Percentiles rank a stretch among this genome's conserved stretches.
phyloP scores from a whole-genome alignment of 2,329 filamentous ascomycete species.

The Arachnopeziza araneosa region DNA sequence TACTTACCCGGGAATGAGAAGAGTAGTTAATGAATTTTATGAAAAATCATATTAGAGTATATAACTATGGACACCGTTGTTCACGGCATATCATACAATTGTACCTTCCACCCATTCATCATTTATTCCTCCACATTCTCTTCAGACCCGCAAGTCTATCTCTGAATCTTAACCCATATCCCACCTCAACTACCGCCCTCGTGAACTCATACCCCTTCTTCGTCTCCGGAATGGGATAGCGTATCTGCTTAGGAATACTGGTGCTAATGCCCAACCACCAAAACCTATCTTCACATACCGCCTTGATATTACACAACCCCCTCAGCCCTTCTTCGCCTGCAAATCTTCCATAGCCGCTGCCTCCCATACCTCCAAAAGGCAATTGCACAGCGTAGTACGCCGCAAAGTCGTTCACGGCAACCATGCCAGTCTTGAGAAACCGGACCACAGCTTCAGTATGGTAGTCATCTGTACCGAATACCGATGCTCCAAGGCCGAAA shows the following conservation, averaged over 20 bases:
- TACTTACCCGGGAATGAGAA: too few relatives aligned
- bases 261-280: constrained; percentile 61
- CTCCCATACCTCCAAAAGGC: constrained; percentile 77
- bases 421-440: constrained; percentile 77
- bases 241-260: constrained; percentile 70
- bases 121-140: constrained; percentile 28
- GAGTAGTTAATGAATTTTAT: background rate
- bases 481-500: constrained; percentile 82
- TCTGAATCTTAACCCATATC: constrained; percentile 42
- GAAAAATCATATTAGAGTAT: background rate
- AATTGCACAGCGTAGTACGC: constrained; percentile 90
- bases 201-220: constrained; percentile 60
- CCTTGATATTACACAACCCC: constrained; percentile 81
- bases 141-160: constrained; percentile 27
- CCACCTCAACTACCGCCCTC: constrained; percentile 54
- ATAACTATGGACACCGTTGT: background rate
- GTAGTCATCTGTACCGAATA: constrained; percentile 68
- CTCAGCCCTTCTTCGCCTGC: constrained; percentile 84
- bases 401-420: constrained; percentile 92
- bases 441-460: constrained; percentile 59
- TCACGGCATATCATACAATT: background rate
- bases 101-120: background rate
- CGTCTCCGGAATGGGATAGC: constrained; percentile 71
- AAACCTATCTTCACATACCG: constrained; percentile 71
- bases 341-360: constrained; percentile 89